Base-by-base conservation (phyloP, 2,329 filamentous ascomycete species). In the Ophiostoma angusticollis region DNA sequence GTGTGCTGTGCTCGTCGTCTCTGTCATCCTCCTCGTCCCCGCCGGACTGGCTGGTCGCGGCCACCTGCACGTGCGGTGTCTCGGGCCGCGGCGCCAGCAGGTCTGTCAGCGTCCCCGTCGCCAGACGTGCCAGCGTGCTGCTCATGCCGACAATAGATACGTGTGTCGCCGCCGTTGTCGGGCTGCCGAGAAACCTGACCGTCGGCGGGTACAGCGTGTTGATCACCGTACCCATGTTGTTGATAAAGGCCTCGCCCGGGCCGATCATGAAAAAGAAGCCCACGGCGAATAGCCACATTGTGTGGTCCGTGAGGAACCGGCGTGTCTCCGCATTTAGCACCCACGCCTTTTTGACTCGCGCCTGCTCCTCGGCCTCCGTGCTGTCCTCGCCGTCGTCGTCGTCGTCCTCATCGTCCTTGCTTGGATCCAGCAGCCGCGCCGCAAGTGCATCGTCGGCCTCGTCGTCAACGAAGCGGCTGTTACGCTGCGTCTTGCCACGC, bases 191-290 rank as follows among this genome's bases (percentile, higher is more conserved):
- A 29, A 24, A 25, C 9, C 17, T 25, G 12, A 21, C 27, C 21
- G 22, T 27, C 14, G 74, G 77, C 12, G 71, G 72, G 31, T 83
- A 84, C 4, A 95, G 67, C 0, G 89, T 93, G 49, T 83, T 80
- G 50, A 96, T 87, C 45, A 98, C 80, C 18, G 87, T 95, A 25
- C 91, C 91, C 9, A 98, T 66, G 52, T 96, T 98, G 62, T 96
- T 98, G 61, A 96, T 86, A 57, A 95, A 98, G 9, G 89, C 84
- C 60, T 98, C 91, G n/a, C 87, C 89, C 0, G 91, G 89, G 0
- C 91, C 91, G 39, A 87, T 84, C 50, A 94, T 84, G 46, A 96
- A 72, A 58, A 96, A 84, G 61, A 98, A 96, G 16, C 86, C 87
- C 1, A 79, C 64, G 0, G 89, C 85, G 49, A 98, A 80, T 55